These are phyloP conservation scores for Exutisphaerella laricina DNA, from an alignment of 2,329 filamentous ascomycete genomes.

Conservation along the genomic window DNA sequence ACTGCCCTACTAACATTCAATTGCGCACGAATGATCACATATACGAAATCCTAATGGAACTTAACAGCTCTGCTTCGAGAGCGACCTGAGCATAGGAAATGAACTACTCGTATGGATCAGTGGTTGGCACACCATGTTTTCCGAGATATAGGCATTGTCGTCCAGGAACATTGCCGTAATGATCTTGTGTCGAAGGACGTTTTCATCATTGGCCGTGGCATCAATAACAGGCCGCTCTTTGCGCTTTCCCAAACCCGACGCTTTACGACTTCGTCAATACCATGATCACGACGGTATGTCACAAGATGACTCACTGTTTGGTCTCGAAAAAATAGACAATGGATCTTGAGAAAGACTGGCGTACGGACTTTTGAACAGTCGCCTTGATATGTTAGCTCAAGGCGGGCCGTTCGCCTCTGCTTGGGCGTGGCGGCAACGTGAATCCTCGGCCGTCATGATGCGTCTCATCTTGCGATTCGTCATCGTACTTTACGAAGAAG, in stretches of 20 bases:
- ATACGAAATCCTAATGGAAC: no score
- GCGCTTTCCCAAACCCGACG: background rate
- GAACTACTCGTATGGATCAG: no score
- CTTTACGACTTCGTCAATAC: background rate
- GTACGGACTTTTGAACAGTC: background rate
- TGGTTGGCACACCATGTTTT: no score
- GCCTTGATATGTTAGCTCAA: background rate
- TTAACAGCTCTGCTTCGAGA: no score
- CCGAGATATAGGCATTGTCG: no score
- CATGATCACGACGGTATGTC: background rate
- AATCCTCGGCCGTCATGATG: background rate
- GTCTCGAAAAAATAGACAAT: background rate
- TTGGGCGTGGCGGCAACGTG: background rate
- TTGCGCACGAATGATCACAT: no score
- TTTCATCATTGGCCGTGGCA: no score
- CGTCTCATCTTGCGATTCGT: background rate
- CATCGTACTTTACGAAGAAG: conserved; percentile 24
- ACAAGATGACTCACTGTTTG: background rate
- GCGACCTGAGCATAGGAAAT: no score
- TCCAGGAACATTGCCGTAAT: no score
- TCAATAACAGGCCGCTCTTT: background rate
- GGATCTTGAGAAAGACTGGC: background rate
- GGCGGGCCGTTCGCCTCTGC: background rate
- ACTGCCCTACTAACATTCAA: no score
- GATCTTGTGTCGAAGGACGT: no score